Percentiles rank a stretch among this genome's conserved stretches.
phyloP scores from a whole-genome alignment of 768 basidiomycete genomes.

The Tephrocybe sp. region DNA sequence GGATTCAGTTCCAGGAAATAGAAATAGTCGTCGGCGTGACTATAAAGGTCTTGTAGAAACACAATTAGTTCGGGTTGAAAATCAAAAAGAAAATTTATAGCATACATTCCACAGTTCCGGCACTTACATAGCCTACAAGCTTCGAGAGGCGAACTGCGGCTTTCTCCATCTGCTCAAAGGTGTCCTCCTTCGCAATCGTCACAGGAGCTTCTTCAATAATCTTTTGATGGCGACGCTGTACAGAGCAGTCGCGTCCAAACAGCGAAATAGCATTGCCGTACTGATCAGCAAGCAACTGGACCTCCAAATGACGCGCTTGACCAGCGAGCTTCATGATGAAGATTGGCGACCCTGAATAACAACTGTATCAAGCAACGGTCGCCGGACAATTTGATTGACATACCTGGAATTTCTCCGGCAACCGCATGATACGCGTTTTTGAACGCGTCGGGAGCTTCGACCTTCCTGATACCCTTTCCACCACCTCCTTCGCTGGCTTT shows the following conservation, averaged over 20 bases:
- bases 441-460: conserved; percentile 82
- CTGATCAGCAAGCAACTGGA: conserved; percentile 97
- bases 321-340: conserved; percentile 99
- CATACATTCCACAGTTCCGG: conserved; percentile 96
- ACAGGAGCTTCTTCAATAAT: conserved; percentile 99
- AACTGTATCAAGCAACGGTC: conserved; percentile 11
- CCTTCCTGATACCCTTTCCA: conserved; percentile 98
- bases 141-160: conserved; percentile 99
- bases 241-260: conserved; percentile 98
- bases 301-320: conserved; percentile 95
- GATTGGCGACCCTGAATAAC: conserved; percentile 79
- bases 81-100: conserved; percentile 13
- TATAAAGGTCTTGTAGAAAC: conserved; percentile 76
- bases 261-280: conserved; percentile 99
- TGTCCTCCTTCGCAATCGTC: conserved; percentile 89
- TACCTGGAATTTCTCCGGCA: conserved; percentile 94
- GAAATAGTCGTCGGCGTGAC: conserved; percentile 88
- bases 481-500: conserved; percentile 99
- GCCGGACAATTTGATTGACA: conserved; percentile 16
- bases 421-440: conserved; percentile 95
- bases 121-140: conserved; percentile 97
- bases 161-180: conserved; percentile 97
- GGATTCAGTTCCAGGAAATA: conserved; percentile 99
- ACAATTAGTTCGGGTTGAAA: conserved; percentile 5
- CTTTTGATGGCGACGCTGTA: conserved; percentile 98